A percentile compares a stretch with the other conserved stretches of the same genome.
Conservation (phyloP, 768 basidiomycete species). For the Podaxis pistillaris region DNA sequence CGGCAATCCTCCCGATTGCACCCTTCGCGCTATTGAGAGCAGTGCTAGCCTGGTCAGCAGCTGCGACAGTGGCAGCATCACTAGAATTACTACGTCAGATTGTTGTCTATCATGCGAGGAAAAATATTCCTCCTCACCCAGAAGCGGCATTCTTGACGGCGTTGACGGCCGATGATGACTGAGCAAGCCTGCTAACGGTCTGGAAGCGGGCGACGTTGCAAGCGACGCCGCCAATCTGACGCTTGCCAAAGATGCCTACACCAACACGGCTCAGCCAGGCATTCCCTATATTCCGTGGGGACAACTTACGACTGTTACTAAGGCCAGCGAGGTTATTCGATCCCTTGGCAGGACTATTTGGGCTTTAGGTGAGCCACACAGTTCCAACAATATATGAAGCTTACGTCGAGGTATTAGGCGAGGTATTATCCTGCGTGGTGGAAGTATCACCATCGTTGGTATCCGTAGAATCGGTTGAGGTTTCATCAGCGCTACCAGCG, state of each 20-base stretch:
- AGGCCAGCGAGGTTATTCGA: not conserved
- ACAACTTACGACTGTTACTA: constrained; percentile 9
- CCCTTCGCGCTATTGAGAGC: constrained; percentile 23
- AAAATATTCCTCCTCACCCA: constrained; percentile 13
- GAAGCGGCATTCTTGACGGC: constrained; percentile 14
- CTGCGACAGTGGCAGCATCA: constrained; percentile 21
- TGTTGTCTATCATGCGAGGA: not conserved
- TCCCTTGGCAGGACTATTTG: not conserved
- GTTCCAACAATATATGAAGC: not conserved
- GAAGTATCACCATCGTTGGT: not conserved
- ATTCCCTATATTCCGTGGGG: not conserved
- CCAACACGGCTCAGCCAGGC: not conserved
- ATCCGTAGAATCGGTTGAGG: not conserved
- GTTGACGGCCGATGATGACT: constrained; percentile 1
- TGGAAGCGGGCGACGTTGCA: constrained; percentile 28
- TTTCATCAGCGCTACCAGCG: not conserved
- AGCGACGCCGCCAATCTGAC: constrained; percentile 12
- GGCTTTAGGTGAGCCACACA: not conserved
- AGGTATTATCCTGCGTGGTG: not conserved
- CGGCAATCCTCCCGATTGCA: constrained; percentile 26
- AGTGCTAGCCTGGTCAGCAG: constrained; percentile 21
- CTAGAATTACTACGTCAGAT: constrained; percentile 12
- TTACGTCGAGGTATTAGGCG: not conserved
- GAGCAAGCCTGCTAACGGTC: constrained; percentile 23
- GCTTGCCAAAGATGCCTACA: constrained; percentile 11